phyloP scores from a whole-genome alignment of 495 filamentous ascomycete genomes.

The Trichocladium uniseriatum region DNA sequence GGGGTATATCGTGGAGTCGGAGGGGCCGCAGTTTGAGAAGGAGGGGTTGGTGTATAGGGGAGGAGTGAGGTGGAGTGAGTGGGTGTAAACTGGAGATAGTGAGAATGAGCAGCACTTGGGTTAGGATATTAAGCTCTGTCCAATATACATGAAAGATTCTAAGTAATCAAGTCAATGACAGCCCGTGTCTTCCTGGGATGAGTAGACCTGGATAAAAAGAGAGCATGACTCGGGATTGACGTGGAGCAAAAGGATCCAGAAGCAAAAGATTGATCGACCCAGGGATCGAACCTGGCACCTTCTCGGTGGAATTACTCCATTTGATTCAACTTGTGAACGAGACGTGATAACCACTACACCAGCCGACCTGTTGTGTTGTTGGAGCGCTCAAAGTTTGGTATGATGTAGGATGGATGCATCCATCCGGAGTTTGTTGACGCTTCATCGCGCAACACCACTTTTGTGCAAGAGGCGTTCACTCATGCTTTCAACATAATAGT shows the following conservation, averaged over 20 bases:
- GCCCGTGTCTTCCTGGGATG: too few species aligned
- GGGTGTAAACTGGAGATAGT: constrained; percentile 19
- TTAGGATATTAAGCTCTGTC: too few species aligned
- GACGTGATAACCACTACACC: constrained; percentile 19
- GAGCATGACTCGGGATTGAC: too few species aligned
- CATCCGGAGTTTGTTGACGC: too few species aligned
- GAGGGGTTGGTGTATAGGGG: constrained; percentile 23
- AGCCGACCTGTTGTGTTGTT: constrained; percentile 2
- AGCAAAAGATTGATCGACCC: constrained; percentile 13
- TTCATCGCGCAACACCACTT: too few species aligned
- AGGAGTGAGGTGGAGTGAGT: constrained; percentile 23
- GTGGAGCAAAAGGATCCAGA: too few species aligned
- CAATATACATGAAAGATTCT: too few species aligned
- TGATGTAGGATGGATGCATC: neutral
- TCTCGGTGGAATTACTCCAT: constrained; percentile 8
- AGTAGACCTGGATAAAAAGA: too few species aligned
- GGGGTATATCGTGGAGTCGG: constrained; percentile 51
- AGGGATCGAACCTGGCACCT: constrained; percentile 18
- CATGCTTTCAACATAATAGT: too few species aligned
- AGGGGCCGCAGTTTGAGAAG: constrained; percentile 47
- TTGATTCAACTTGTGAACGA: constrained; percentile 11
- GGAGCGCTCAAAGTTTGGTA: neutral
- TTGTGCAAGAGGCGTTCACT: too few species aligned
- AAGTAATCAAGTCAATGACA: too few species aligned
- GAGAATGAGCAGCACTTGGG: too few species aligned